These are phyloP conservation scores for Aspergillus saccharolyticus DNA, from an alignment of 495 filamentous ascomycete species.

Conservation along the genomic window DNA sequence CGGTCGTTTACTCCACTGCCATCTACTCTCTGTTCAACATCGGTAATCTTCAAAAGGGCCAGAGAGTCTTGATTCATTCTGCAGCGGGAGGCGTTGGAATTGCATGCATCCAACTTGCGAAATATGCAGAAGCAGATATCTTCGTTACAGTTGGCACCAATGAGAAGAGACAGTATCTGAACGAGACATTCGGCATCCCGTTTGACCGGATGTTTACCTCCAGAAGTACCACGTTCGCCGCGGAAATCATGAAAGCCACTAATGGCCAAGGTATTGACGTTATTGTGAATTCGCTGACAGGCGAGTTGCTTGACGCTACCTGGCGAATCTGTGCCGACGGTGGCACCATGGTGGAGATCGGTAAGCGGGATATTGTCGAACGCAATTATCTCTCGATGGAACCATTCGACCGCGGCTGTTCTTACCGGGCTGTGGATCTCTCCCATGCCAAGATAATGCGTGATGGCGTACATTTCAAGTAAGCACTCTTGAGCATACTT, in stretches of 20 bases:
- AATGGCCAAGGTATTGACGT: slow-evolving; percentile 27
- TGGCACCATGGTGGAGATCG: slow-evolving; percentile 31
- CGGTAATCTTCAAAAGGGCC: slow-evolving; percentile 23
- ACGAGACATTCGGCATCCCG: slow-evolving; percentile 21
- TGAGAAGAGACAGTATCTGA: slow-evolving; percentile 37
- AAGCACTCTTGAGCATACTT: not conserved
- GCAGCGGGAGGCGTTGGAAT: slow-evolving; percentile 42
- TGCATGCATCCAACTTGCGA: slow-evolving; percentile 33
- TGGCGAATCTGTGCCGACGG: slow-evolving; percentile 27
- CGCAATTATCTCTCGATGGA: slow-evolving; percentile 19
- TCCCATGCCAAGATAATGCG: not conserved
- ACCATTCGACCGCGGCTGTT: not conserved
- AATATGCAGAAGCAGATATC: slow-evolving; percentile 28
- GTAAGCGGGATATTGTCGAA: slow-evolving; percentile 27
- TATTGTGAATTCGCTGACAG: slow-evolving; percentile 30
- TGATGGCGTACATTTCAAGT: not conserved
- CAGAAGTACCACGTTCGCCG: slow-evolving; percentile 13
- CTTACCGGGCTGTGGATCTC: not conserved
- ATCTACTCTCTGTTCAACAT: slow-evolving; percentile 36
- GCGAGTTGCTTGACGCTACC: slow-evolving; percentile 26
- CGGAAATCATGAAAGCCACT: slow-evolving; percentile 17
- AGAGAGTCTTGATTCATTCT: slow-evolving; percentile 40
- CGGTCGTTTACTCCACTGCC: slow-evolving; percentile 33
- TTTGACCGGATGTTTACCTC: slow-evolving; percentile 24
- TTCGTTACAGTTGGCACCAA: slow-evolving; percentile 39